These are phyloP conservation scores for Effrenium voratum DNA, from an alignment of 73 alveolate species.

Conservation along the genomic window DNA sequence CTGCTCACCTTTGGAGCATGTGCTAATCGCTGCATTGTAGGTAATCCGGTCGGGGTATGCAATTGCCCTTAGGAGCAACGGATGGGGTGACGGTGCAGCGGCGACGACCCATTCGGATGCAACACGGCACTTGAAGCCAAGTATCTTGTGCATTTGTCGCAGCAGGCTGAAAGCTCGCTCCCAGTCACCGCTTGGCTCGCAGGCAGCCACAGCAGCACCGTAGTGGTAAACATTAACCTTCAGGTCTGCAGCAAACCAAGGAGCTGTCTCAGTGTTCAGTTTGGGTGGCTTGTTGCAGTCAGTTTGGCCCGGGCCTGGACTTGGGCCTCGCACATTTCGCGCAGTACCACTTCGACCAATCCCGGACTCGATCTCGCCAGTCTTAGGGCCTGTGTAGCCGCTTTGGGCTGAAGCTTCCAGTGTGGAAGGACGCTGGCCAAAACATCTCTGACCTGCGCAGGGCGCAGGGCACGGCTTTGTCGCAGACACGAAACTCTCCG, in stretches of 20 bases:
- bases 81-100: too few relatives aligned
- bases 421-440: slow-evolving; percentile 1
- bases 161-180: slow-evolving; percentile 29
- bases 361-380: slow-evolving; percentile 1
- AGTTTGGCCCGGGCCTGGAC: background rate
- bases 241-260: background rate
- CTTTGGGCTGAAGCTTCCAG: slow-evolving; percentile 37
- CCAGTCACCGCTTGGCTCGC: slow-evolving; percentile 31
- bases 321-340: background rate
- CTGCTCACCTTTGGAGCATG: slow-evolving; percentile 73
- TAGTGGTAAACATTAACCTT: slow-evolving; percentile 56
- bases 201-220: slow-evolving; percentile 63
- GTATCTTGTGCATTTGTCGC: slow-evolving; percentile 1
- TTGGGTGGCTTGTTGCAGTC: background rate
- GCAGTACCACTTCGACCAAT: background rate
- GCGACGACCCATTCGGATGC: background rate
- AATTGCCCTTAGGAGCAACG: background rate
- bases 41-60: slow-evolving; percentile 48
- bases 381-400: background rate
- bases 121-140: background rate
- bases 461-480: background rate
- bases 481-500: too few relatives aligned
- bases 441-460: background rate
- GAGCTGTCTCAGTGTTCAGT: background rate
- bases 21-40: slow-evolving; percentile 54